Evolutionary conservation across 2,329 filamentous ascomycete species (phyloP), one percentile per base, ranked within the genome.

Genomic region (Aureobasidium lini): DNA sequence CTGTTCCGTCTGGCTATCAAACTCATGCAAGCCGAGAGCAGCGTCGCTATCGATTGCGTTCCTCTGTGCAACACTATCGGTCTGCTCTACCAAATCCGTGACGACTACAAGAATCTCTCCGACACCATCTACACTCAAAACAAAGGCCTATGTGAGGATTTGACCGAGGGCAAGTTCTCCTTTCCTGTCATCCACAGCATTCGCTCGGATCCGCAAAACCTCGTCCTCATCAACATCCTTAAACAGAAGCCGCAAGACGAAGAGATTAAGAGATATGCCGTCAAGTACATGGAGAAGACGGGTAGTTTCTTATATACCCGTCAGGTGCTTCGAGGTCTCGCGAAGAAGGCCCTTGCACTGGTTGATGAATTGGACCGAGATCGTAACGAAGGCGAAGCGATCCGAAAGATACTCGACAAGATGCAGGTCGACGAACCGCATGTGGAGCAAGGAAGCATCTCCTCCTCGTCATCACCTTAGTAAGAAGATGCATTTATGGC

Each of bases 111-210:
- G 73, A 97, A 97, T 72, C 84, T 99, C 44, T 74, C 73, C 57
- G 71, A 76, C 42, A 69, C 73, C 2, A 72, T 68, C 68, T 96
- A 96, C 78, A 86, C 85, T 39, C 79, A 87, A 64, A 93, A 95
- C 73, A 97, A 97, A 77, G 94, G 93, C 52, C 83, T 96, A 66
- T 95, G 90, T 73, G 93, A 97, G 77, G 94, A 97, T 74, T 76
- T 97, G 66, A 96, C 91, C 1, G 94, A 97, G 76, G 93, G 93
- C 64, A 97, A 97, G 79, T 96, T 96, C 77, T 93, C 88, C 29
- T 96, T 96, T 71, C 91, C 92, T 42, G 86, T 97, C 68, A 96
- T 97, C 68, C 93, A 97, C 76, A 88, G 88, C 71, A 95, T 97
- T 66, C 88, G 89, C 63, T 76, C 87, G 61, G 83, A 91, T 70